These are phyloP conservation scores for Coemansia sp. DNA, from an alignment of 192 early-diverging fungal species.

Conservation along the genomic window DNA sequence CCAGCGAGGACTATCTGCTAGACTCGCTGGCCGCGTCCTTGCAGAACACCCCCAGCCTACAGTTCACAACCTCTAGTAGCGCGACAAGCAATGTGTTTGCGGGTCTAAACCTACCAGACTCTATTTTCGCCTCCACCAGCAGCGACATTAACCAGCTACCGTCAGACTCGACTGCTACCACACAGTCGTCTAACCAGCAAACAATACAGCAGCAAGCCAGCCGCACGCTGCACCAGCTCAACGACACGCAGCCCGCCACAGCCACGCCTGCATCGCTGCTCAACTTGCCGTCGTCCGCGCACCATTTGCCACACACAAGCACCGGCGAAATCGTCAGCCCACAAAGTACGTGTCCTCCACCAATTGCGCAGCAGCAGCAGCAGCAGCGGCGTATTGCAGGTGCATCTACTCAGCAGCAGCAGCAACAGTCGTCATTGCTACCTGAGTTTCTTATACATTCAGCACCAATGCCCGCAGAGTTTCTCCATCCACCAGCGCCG, in stretches of 20 bases:
- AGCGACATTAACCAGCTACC: too few species aligned
- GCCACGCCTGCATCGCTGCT: constrained; percentile 48
- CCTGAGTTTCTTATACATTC: constrained; percentile 31
- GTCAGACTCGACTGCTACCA: background rate
- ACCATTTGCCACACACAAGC: constrained; percentile 44
- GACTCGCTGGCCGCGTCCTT: constrained; percentile 21
- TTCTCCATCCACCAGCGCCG: constrained; percentile 41
- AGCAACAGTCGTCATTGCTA: constrained; percentile 6
- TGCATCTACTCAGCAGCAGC: constrained; percentile 4
- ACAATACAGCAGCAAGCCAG: background rate
- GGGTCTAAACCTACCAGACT: constrained; percentile 12
- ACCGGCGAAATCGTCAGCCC: constrained; percentile 23
- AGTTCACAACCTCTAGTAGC: background rate
- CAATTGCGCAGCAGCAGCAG: background rate
- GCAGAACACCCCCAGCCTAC: constrained; percentile 20
- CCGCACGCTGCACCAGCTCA: constrained; percentile 29
- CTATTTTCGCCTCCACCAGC: background rate
- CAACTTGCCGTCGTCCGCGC: constrained; percentile 50
- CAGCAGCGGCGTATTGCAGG: background rate
- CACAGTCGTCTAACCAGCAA: background rate
- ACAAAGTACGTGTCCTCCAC: background rate
- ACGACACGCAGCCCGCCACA: constrained; percentile 4
- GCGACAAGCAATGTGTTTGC: constrained; percentile 3
- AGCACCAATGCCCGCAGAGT: constrained; percentile 32
- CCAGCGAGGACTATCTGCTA: constrained; percentile 3